Percentiles rank a stretch among this genome's conserved stretches.
phyloP scores from a whole-genome alignment of 1,284 basidiomycete species.

The Puccinia horiana region DNA sequence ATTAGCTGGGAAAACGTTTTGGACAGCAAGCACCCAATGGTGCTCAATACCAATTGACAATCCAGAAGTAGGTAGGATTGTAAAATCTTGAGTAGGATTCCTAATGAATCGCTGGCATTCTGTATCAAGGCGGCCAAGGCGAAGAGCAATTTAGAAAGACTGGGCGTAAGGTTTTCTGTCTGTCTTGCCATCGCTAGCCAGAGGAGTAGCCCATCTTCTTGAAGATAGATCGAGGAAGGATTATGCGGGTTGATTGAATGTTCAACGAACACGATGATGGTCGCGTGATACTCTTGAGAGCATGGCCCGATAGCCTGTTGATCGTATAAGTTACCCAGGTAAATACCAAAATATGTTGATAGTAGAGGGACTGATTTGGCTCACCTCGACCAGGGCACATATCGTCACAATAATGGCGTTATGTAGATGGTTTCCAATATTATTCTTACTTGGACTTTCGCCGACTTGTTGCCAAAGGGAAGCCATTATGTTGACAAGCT shows the following conservation, averaged over 20 bases:
- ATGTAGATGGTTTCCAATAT: constrained; percentile 31
- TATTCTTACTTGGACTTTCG: constrained; percentile 45
- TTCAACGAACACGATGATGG: constrained; percentile 27
- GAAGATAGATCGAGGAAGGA: constrained; percentile 37
- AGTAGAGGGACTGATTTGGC: background rate
- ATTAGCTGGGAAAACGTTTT: constrained; percentile 22
- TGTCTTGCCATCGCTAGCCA: constrained; percentile 36
- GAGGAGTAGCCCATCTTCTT: constrained; percentile 41
- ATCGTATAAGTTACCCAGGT: background rate
- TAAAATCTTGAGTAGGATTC: constrained; percentile 36
- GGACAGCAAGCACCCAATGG: constrained; percentile 10
- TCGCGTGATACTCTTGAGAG: constrained; percentile 32
- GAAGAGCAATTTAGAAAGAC: constrained; percentile 23
- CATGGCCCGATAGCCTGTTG: constrained; percentile 21
- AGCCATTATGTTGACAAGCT: constrained; percentile 29
- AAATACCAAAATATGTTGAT: background rate
- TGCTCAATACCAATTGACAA: constrained; percentile 16
- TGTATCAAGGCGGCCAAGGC: constrained; percentile 10
- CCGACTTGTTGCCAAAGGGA: constrained; percentile 42
- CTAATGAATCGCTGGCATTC: constrained; percentile 33
- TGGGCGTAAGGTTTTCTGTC: constrained; percentile 26
- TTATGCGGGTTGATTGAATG: constrained; percentile 34
- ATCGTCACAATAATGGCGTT: constrained; percentile 45
- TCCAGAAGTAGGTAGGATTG: constrained; percentile 37
- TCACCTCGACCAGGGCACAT: constrained; percentile 31